Evolutionary conservation across 78 protist genomes (phyloP).

Genomic region (Dictyostelium brefeldianum): DNA sequence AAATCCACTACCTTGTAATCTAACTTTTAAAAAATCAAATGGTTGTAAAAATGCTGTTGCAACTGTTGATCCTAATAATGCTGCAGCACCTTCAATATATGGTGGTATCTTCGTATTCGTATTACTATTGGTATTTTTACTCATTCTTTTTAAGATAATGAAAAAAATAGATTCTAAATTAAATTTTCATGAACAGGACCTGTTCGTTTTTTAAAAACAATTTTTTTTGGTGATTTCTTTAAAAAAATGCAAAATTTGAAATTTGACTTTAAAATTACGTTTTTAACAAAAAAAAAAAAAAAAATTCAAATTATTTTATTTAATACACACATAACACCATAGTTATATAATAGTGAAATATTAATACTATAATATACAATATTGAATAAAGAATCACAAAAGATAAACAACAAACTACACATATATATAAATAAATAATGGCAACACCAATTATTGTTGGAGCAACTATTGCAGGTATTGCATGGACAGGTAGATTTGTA

Average conservation of each 20-base stretch:
- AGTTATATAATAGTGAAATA: too few relatives aligned
- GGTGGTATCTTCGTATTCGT: slow-evolving; percentile 1
- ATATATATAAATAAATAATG: slow-evolving; percentile 20
- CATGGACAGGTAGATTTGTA: slow-evolving; percentile 32
- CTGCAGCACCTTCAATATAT: slow-evolving; percentile 62
- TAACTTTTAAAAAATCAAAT: slow-evolving; percentile 66
- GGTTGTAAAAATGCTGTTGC: slow-evolving; percentile 71
- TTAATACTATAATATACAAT: not conserved
- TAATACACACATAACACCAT: not conserved
- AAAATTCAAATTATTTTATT: too few relatives aligned
- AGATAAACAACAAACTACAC: not conserved
- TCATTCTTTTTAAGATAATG: too few relatives aligned
- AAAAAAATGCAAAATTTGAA: too few relatives aligned
- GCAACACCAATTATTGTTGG: slow-evolving; percentile 79
- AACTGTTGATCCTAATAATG: slow-evolving; percentile 52
- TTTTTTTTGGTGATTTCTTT: too few relatives aligned
- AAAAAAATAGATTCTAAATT: too few relatives aligned
- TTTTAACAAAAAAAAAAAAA: too few relatives aligned
- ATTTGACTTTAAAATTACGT: too few relatives aligned
- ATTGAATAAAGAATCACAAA: not conserved
- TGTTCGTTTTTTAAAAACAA: too few relatives aligned
- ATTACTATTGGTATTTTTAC: too few relatives aligned
- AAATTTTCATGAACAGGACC: too few relatives aligned
- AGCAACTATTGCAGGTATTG: slow-evolving; percentile 59
- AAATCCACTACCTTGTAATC: slow-evolving; percentile 65